Conservation (phyloP, 495 filamentous ascomycete species). For the Neurospora sp. region DNA sequence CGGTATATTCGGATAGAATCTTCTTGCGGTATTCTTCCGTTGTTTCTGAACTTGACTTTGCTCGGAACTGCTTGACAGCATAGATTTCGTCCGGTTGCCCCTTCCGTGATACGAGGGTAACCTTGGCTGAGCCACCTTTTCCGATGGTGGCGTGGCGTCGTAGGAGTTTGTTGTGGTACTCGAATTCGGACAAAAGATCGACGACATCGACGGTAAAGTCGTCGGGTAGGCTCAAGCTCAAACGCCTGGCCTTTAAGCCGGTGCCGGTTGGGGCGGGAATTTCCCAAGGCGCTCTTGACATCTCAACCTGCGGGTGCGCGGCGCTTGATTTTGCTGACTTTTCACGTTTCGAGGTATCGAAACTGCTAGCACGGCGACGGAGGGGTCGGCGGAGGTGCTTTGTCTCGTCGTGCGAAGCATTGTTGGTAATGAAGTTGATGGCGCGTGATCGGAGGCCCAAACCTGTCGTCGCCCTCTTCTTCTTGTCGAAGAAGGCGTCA, state of each 20-base stretch:
- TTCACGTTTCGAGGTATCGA: slow-evolving; percentile 21
- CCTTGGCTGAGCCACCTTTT: slow-evolving; percentile 62
- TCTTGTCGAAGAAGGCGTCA: slow-evolving; percentile 30
- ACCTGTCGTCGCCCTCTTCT: slow-evolving; percentile 41
- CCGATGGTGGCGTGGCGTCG: slow-evolving; percentile 56
- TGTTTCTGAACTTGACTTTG: slow-evolving; percentile 49
- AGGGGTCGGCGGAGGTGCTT: slow-evolving; percentile 7
- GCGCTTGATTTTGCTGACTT: background rate
- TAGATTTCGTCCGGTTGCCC: slow-evolving; percentile 45
- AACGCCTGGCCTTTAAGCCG: slow-evolving; percentile 54
- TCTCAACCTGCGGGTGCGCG: slow-evolving; percentile 10
- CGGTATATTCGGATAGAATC: slow-evolving; percentile 71
- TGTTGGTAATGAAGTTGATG: slow-evolving; percentile 14
- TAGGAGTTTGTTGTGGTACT: slow-evolving; percentile 46
- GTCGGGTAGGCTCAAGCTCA: slow-evolving; percentile 53
- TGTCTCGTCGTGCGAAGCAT: background rate
- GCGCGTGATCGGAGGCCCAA: slow-evolving; percentile 31
- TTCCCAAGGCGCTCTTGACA: slow-evolving; percentile 34
- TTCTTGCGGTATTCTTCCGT: slow-evolving; percentile 61
- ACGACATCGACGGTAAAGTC: slow-evolving; percentile 54
- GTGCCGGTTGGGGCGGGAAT: slow-evolving; percentile 49
- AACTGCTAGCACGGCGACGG: slow-evolving; percentile 27
- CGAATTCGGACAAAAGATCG: slow-evolving; percentile 49
- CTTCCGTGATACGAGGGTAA: slow-evolving; percentile 57
- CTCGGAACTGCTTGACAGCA: slow-evolving; percentile 71